Percentiles rank a stretch among this genome's conserved stretches.
These are phyloP conservation scores for Sporothrix protearum DNA, from an alignment of 2,329 filamentous ascomycete species.

Conservation along the genomic window DNA sequence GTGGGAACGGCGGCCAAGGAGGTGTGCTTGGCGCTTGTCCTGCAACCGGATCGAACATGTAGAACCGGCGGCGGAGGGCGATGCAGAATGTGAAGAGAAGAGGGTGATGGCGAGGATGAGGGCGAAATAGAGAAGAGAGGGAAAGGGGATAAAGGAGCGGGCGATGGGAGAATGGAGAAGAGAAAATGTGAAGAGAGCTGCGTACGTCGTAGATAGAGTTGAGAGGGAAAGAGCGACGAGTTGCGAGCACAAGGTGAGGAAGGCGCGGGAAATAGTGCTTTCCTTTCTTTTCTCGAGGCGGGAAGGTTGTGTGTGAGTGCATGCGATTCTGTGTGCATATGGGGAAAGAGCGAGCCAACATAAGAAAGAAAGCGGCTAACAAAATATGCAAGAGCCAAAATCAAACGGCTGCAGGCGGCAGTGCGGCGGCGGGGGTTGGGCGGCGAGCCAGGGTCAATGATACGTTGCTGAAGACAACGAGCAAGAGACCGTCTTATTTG, in stretches of 20 bases:
- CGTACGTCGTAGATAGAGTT: slow-evolving; percentile 4
- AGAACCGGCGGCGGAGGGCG: slow-evolving; percentile 25
- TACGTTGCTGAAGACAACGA: slow-evolving; percentile 12
- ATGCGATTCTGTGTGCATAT: slow-evolving; percentile 14
- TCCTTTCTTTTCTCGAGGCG: slow-evolving; percentile 9
- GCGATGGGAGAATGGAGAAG: slow-evolving; percentile 15
- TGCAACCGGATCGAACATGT: slow-evolving; percentile 30
- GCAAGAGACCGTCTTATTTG: background rate
- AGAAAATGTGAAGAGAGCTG: slow-evolving; percentile 18
- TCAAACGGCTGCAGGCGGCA: background rate
- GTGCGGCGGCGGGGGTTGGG: slow-evolving; percentile 5
- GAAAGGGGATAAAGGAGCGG: slow-evolving; percentile 15
- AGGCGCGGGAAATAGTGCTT: slow-evolving; percentile 18
- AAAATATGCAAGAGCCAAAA: slow-evolving; percentile 6
- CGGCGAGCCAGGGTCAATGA: slow-evolving; percentile 12
- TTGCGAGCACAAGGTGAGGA: background rate
- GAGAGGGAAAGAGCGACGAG: slow-evolving; percentile 6
- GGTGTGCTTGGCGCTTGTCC: slow-evolving; percentile 39
- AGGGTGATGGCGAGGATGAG: background rate
- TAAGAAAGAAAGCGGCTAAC: slow-evolving; percentile 24
- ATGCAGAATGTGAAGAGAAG: slow-evolving; percentile 15
- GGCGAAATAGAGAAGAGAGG: background rate
- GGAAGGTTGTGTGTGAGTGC: background rate
- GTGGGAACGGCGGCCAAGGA: slow-evolving; percentile 24
- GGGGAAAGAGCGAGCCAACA: slow-evolving; percentile 15